These are phyloP conservation scores for Volutella citrinella DNA, from an alignment of 2,329 filamentous ascomycete species.

Conservation along the genomic window DNA sequence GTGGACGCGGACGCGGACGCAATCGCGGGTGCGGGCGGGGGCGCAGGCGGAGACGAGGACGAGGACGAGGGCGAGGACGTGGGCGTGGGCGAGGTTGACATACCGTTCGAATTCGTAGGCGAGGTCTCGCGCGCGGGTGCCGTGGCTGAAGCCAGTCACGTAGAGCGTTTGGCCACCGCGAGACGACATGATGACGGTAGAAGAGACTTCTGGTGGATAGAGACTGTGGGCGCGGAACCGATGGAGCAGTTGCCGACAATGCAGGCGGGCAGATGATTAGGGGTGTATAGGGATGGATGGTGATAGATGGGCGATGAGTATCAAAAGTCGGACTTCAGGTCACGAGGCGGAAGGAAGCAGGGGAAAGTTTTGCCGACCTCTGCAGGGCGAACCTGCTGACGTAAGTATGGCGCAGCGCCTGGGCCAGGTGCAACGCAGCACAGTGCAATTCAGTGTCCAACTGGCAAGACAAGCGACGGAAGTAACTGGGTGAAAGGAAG, in stretches of 20 bases:
- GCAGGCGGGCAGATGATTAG: too few relatives aligned
- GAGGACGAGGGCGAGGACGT: slow-evolving; percentile 33
- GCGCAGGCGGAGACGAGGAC: slow-evolving; percentile 35
- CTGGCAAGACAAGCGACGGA: too few relatives aligned
- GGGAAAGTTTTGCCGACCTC: slow-evolving; percentile 27
- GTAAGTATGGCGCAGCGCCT: too few relatives aligned
- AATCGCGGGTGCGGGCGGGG: slow-evolving; percentile 25
- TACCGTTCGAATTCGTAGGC: slow-evolving; percentile 99
- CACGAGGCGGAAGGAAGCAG: slow-evolving; percentile 12
- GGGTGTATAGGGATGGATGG: too few relatives aligned
- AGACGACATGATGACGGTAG: slow-evolving; percentile 67
- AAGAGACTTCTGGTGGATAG: too few relatives aligned
- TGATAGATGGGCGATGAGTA: slow-evolving; percentile 14
- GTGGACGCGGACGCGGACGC: slow-evolving; percentile 17
- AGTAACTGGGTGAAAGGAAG: too few relatives aligned
- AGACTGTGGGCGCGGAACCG: too few relatives aligned
- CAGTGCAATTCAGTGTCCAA: too few relatives aligned
- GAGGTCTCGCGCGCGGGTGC: slow-evolving; percentile 96
- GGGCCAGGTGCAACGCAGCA: too few relatives aligned
- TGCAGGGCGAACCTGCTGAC: slow-evolving; percentile 20
- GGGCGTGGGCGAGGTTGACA: slow-evolving; percentile 59
- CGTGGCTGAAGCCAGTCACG: slow-evolving; percentile 98
- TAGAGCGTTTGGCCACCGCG: slow-evolving; percentile 92
- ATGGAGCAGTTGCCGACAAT: slow-evolving; percentile 26
- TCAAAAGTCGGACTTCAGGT: slow-evolving; percentile 11